phyloP scores from a whole-genome alignment of 2,329 filamentous ascomycete genomes.

The Fusarium tjaetaba region DNA sequence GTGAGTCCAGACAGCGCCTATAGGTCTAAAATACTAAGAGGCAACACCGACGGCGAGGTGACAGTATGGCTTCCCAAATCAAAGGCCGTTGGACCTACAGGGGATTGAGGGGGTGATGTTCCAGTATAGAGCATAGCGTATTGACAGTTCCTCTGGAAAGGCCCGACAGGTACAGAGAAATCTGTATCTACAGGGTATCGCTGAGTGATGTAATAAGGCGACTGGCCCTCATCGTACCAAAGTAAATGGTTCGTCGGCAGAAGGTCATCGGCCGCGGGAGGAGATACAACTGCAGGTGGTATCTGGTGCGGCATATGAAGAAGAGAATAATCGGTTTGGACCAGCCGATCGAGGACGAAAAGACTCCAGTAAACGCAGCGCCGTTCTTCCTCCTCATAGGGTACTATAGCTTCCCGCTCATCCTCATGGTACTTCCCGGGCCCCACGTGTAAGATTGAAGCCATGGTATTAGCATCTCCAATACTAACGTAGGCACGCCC shows the following conservation, averaged over 20 bases:
- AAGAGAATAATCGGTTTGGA: conserved; percentile 46
- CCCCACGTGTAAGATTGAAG: conserved; percentile 47
- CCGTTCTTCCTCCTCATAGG: conserved; percentile 50
- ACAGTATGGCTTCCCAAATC: background rate
- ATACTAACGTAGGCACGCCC: conserved; percentile 55
- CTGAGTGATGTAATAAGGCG: conserved; percentile 26
- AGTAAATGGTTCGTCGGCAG: conserved; percentile 47
- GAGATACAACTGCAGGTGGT: conserved; percentile 41
- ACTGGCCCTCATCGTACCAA: conserved; percentile 40
- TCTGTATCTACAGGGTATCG: conserved; percentile 41
- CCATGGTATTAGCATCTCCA: conserved; percentile 51
- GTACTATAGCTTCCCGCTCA: conserved; percentile 38
- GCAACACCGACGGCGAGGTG: background rate
- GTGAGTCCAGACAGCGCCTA: background rate
- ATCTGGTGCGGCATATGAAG: conserved; percentile 47
- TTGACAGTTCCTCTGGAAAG: conserved; percentile 49
- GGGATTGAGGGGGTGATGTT: conserved; percentile 32
- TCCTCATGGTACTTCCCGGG: conserved; percentile 49
- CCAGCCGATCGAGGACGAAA: conserved; percentile 54
- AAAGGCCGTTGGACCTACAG: background rate
- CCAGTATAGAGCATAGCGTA: conserved; percentile 47
- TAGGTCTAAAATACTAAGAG: background rate
- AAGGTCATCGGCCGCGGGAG: conserved; percentile 45
- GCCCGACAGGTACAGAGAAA: conserved; percentile 45
- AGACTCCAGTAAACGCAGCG: conserved; percentile 56